These are phyloP conservation scores for Leucogyrophana mollusca DNA, from an alignment of 768 basidiomycete genomes.

Conservation along the genomic window DNA sequence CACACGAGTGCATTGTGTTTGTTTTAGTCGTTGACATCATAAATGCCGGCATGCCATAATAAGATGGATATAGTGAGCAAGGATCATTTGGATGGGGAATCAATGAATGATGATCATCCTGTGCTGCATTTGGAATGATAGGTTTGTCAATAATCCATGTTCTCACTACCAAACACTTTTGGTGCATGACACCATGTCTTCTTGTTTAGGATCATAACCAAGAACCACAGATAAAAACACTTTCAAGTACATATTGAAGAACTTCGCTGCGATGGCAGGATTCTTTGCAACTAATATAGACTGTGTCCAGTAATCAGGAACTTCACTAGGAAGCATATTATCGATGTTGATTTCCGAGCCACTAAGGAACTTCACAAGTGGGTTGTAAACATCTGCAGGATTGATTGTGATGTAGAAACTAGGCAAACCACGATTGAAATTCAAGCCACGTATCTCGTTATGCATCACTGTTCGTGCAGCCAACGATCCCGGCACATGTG, in stretches of 20 bases:
- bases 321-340: constrained; percentile 20
- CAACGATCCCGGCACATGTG: constrained; percentile 11
- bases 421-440: constrained; percentile 33
- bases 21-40: too few relatives aligned
- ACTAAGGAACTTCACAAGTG: constrained; percentile 37
- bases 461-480: constrained; percentile 6
- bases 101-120: too few relatives aligned
- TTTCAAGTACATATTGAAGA: too few relatives aligned
- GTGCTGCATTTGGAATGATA: too few relatives aligned
- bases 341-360: constrained; percentile 37
- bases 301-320: constrained; percentile 30
- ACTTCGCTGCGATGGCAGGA: constrained; percentile 36
- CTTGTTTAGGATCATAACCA: constrained; percentile 12
- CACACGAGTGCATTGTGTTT: too few relatives aligned
- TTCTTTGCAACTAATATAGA: constrained; percentile 35
- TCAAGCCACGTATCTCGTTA: constrained; percentile 40
- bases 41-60: too few relatives aligned
- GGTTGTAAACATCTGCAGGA: constrained; percentile 42
- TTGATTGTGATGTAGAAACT: constrained; percentile 45
- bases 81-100: too few relatives aligned
- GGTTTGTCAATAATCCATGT: too few relatives aligned
- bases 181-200: too few relatives aligned
- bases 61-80: too few relatives aligned
- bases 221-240: too few relatives aligned
- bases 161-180: too few relatives aligned